phyloP scores from a whole-genome alignment of 2,329 filamentous ascomycete genomes.

The Chaetomiaceae sp. region DNA sequence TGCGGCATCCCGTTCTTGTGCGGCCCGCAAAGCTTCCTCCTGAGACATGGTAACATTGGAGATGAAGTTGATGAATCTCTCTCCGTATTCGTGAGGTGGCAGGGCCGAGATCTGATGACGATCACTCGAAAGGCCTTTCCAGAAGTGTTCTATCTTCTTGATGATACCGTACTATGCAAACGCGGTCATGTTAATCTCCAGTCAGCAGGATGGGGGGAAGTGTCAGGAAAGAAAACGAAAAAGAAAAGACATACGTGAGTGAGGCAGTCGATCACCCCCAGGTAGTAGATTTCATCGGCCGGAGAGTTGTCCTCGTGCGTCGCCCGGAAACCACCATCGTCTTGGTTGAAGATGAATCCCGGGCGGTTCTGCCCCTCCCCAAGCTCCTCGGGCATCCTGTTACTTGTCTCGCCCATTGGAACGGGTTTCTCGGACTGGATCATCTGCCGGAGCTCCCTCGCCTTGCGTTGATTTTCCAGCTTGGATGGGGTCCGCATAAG shows the following conservation, averaged over 20 bases:
- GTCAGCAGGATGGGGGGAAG: not conserved
- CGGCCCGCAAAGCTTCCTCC: constrained; percentile 74
- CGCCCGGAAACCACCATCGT: constrained; percentile 88
- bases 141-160: constrained; percentile 94
- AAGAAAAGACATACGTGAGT: constrained; percentile 81
- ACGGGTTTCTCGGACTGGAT: constrained; percentile 90
- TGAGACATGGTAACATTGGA: constrained; percentile 82
- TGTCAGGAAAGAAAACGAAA: too few relatives aligned
- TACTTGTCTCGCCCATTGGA: constrained; percentile 78
- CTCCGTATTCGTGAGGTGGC: constrained; percentile 83
- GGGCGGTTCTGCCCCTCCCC: constrained; percentile 66
- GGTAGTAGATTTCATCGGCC: constrained; percentile 92
- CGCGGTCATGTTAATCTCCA: constrained; percentile 14
- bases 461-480: constrained; percentile 84
- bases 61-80: constrained; percentile 91
- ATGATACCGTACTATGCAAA: constrained; percentile 78
- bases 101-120: constrained; percentile 88
- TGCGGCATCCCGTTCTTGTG: constrained; percentile 52
- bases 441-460: constrained; percentile 83
- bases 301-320: constrained; percentile 84
- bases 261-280: constrained; percentile 96
- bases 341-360: constrained; percentile 81
- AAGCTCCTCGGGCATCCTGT: constrained; percentile 86
- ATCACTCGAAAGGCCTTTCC: constrained; percentile 85
- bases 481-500: constrained; percentile 90